Evolutionary conservation across 2,329 filamentous ascomycete species (phyloP), one percentile per base, ranked within the genome.

Genomic region (Aspergillus terreus): DNA sequence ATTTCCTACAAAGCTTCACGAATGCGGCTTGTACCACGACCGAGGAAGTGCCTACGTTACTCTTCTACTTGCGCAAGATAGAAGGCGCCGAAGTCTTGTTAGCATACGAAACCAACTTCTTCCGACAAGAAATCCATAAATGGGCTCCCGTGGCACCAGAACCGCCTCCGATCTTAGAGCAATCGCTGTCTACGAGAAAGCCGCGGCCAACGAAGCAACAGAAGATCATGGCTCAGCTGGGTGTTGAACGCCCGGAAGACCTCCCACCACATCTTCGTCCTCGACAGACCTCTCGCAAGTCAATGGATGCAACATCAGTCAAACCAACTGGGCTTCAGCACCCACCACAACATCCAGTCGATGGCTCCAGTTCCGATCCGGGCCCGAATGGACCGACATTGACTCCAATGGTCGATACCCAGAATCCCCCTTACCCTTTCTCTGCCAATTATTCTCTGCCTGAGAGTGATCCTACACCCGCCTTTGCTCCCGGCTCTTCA

Each of bases 61-160:
- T 95, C 5, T 99, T 99, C 71, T 97, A 96, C 63, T 78, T 99
- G 38, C 88, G 94, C 51, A 99, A 99, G 74, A 91, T 99, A 49
- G 94, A 99, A 73, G 94, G 94, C 2, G 92, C 94, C 1, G 94
- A 99, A 68, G 92, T 99, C 47, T 80, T 99, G 3, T 78, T 99
- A 2, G 83, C 92, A 0, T 87, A 86, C 51, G 94, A 99, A 74
- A 96, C 92, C n/a, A 99, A 99, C 67, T 96, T 95, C 71, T 92
- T 99, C 76, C 86, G 92, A 21, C 91, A 96, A 67, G 91, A 96
- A 66, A 79, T 99, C 51, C 94, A 99, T 72, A 95, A 90, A 67
- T 96, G 90, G 88, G 90, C 87, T 36, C 92, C 92, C 2, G 90
- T 97, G 23, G 92, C 94, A 1, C 88, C 90, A 0, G 82, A 90